Percentiles rank a stretch among this genome's conserved stretches.
phyloP scores from a whole-genome alignment of 352 stramenopile genomes.

The Globisporangium emineosum region DNA sequence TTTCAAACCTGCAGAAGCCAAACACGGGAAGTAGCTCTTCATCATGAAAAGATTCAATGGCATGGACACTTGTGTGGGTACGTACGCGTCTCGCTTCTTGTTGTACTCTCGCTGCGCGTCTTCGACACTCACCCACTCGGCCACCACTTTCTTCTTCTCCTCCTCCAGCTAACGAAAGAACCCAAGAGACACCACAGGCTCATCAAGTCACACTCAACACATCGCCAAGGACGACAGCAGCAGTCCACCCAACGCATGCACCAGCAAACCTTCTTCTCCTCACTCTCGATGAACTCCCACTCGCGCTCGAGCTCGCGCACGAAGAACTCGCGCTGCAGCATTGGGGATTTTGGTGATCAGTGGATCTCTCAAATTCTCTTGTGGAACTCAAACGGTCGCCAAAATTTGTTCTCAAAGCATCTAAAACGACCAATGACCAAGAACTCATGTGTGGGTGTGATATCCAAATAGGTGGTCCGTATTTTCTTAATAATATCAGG shows the following conservation, averaged over 20 bases:
- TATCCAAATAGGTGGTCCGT: not conserved
- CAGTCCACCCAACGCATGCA: not conserved
- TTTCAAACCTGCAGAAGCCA: constrained; percentile 49
- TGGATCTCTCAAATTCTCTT: not conserved
- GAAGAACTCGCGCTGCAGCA: constrained; percentile 52
- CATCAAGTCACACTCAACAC: not conserved
- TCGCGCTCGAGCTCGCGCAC: constrained; percentile 60
- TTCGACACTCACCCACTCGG: constrained; percentile 66
- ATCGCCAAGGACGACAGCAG: not conserved
- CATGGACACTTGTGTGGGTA: too few species aligned
- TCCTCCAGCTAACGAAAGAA: constrained; percentile 40
- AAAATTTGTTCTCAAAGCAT: too few species aligned
- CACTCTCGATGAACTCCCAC: constrained; percentile 48
- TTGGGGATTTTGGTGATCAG: not conserved
- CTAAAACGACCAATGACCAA: too few species aligned
- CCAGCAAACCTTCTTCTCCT: constrained; percentile 71
- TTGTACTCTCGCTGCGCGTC: constrained; percentile 65
- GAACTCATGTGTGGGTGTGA: too few species aligned
- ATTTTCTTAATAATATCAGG: not conserved
- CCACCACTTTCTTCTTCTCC: constrained; percentile 74
- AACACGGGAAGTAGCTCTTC: not conserved
- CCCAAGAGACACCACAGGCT: not conserved
- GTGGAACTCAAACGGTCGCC: not conserved
- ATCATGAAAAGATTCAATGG: constrained; percentile 1
- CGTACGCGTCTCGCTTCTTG: constrained; percentile 53